Conservation (phyloP, 192 early-diverging fungal species). For the Pilaira anomala region DNA sequence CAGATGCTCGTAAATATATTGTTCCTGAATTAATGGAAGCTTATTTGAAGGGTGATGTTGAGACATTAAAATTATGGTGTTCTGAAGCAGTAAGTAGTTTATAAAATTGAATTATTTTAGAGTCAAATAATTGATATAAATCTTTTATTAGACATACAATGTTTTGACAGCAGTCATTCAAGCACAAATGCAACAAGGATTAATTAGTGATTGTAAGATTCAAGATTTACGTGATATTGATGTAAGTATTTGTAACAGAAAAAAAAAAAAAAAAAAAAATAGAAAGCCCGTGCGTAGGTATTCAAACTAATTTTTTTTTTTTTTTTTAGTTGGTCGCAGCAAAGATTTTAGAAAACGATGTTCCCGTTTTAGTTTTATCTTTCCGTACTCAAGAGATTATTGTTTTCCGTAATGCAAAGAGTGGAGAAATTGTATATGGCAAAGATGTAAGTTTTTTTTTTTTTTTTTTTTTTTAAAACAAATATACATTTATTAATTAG, state of each 20-base stretch:
- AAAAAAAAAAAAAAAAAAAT: background rate
- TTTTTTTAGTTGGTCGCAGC: slow-evolving; percentile 67
- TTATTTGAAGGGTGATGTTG: slow-evolving; percentile 81
- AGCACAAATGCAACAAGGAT: slow-evolving; percentile 80
- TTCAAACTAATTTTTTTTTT: background rate
- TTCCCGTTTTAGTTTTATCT: slow-evolving; percentile 84
- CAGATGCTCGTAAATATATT: slow-evolving; percentile 87
- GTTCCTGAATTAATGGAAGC: slow-evolving; percentile 97
- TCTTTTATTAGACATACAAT: slow-evolving; percentile 57
- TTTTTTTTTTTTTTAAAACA: no score
- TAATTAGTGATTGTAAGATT: slow-evolving; percentile 92
- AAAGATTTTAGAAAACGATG: slow-evolving; percentile 89
- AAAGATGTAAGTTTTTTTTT: slow-evolving; percentile 49
- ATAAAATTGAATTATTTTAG: no score
- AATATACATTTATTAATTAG: slow-evolving; percentile 9
- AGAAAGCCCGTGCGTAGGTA: no score
- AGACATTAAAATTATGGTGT: slow-evolving; percentile 88
- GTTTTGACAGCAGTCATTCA: slow-evolving; percentile 81
- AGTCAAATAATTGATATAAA: background rate
- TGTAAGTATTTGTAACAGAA: slow-evolving; percentile 19
- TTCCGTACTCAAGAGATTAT: slow-evolving; percentile 95
- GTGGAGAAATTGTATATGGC: slow-evolving; percentile 84
- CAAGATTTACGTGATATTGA: slow-evolving; percentile 90
- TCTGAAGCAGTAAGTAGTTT: slow-evolving; percentile 77
- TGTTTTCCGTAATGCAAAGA: slow-evolving; percentile 82